Base-by-base conservation (phyloP, 1,139 yeast species). In the Hyphopichia buzzinii region DNA sequence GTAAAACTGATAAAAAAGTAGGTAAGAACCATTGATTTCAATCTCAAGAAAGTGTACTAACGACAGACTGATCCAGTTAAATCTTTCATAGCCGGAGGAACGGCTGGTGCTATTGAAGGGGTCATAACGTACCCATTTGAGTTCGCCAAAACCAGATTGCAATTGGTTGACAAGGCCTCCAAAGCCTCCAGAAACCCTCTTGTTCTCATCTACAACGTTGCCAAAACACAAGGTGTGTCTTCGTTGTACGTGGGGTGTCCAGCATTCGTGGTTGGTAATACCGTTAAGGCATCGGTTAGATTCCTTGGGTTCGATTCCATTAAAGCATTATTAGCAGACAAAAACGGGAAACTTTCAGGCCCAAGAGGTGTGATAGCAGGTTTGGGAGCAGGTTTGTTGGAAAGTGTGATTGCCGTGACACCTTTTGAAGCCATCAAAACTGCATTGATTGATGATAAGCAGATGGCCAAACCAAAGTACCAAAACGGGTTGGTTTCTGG, bases 371-470 rank as follows among this genome's bases (percentile, higher is more conserved):
- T 89, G 3, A 40, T 90, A 32, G 98, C 98, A 1, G 98, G 98
- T 8, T 69, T 92, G 30, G 97, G 97, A 30, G 98, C 98, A 2
- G 98, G 98, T 25, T 75, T 90, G 37, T 66, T 92, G 42, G 98
- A 92, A 58, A 84, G 95, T 39, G 84, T 89, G 22, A 72, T 89
- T 30, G 98, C 97, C 0, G 96, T 92, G 31, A 92, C 98, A 1
- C 98, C 98, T 4, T 89, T 90, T 42, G 98, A 92, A 62, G 95
- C 97, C 26, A 87, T 92, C 59, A 92, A 92, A 58, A 92, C 97
- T 1, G 97, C 94, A 0, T 74, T 89, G 62, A 92, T 92, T 48
- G 98, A 92, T 62, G 98, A 90, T 58, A 86, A 82, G 49, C 95
- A 84, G 60, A 55, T 83, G 4, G 67, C 78, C 2, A 72, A 70